Conservation (phyloP, 495 filamentous ascomycete species). For the Parathielavia appendiculata region DNA sequence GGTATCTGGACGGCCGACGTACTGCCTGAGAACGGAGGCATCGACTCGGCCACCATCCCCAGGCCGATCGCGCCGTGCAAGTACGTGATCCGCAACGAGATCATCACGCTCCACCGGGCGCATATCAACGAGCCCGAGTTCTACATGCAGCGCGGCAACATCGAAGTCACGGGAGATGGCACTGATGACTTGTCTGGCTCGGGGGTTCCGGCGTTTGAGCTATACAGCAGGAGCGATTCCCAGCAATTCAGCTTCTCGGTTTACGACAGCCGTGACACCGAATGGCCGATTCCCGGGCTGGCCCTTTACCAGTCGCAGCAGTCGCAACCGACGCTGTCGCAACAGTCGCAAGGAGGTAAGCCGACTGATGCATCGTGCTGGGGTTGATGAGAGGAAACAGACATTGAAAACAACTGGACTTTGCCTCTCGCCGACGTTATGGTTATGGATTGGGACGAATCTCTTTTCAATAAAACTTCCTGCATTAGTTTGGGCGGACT, state of each 20-base stretch:
- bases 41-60: constrained; percentile 2
- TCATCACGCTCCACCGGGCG: constrained; percentile 1
- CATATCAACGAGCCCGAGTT: constrained; percentile 2
- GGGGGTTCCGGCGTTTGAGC: not conserved
- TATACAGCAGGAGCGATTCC: not conserved
- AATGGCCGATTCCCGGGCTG: constrained; percentile 1
- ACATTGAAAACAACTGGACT: not conserved
- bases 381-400: not conserved
- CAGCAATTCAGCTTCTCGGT: constrained; percentile 2
- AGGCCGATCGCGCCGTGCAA: not conserved
- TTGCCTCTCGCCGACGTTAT: not conserved
- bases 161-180: not conserved
- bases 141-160: constrained; percentile 3
- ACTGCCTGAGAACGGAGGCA: not conserved
- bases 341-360: not conserved
- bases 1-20: not conserved
- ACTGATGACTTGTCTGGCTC: not conserved
- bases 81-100: constrained; percentile 4
- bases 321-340: not conserved
- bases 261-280: not conserved
- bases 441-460: not conserved
- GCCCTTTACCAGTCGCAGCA: not conserved
- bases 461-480: not conserved
- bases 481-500: not conserved
- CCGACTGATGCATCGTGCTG: not conserved